These are phyloP conservation scores for Bipolaris zeicola DNA, from an alignment of 2,329 filamentous ascomycete species.

Conservation along the genomic window DNA sequence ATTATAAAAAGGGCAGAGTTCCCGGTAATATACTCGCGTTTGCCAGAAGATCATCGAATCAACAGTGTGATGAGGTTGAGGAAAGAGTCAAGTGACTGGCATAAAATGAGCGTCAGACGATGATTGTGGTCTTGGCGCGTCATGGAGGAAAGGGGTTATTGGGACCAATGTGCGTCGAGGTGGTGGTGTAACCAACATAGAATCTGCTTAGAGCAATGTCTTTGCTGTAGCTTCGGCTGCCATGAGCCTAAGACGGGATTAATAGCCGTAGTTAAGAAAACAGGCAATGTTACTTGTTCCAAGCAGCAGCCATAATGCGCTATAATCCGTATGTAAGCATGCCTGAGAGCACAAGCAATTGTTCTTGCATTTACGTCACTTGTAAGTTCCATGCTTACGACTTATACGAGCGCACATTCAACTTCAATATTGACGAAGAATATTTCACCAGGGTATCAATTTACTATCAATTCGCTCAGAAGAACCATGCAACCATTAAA, in stretches of 20 bases:
- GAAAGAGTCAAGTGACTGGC: not conserved
- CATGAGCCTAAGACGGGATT: not conserved
- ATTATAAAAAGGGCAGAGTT: not conserved
- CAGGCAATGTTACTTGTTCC: not conserved
- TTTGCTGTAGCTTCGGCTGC: not conserved
- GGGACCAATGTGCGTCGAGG: not conserved
- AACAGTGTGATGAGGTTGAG: not conserved
- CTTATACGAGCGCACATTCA: not conserved
- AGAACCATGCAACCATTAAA: not conserved
- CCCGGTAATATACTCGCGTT: not conserved
- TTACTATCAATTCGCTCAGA: not conserved
- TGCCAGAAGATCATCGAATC: not conserved
- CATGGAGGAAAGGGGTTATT: not conserved
- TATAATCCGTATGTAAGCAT: not conserved
- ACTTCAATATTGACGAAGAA: not conserved
- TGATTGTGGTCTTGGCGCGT: not conserved
- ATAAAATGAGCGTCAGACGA: not conserved
- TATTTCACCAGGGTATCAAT: constrained; percentile 16
- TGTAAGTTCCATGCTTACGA: not conserved
- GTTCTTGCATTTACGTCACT: not conserved
- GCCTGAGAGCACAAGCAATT: not conserved
- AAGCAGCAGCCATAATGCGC: not conserved
- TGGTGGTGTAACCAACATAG: not conserved
- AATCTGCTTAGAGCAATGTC: not conserved
- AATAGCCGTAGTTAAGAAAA: not conserved